Evolutionary conservation across 2,329 filamentous ascomycete species (phyloP), one percentile per base, ranked within the genome.

Genomic region (Biscogniauxia marginata): DNA sequence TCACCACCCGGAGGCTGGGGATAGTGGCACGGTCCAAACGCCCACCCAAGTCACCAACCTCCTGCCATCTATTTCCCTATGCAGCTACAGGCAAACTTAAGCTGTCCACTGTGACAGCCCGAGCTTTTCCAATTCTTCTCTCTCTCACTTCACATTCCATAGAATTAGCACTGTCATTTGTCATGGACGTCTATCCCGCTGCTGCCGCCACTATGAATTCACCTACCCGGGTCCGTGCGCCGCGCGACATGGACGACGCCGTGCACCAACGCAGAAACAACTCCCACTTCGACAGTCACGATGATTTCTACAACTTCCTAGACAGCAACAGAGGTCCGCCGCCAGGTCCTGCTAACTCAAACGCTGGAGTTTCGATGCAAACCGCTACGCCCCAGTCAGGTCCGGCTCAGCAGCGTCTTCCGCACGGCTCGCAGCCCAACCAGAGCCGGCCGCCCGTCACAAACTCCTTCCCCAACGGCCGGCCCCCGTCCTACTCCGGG

Each of bases 251-350:
- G 7, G 51, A 53, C 20, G 59, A 63, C 45, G 39, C 23, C 13
- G 50, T 49, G 5, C 62, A 63, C 22, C 62, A 49, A 11, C 46
- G 60, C 25, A 39, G 60, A 24, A 58, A 59, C 54, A 54, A 57
- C 49, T 57, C 64, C 7, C 68, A 61, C 49, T 69, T 69, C 52
- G 65, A 65, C 49, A 69, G 60, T 50, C 65, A 70, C 61, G 66
- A 70, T 60, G 69, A 70, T 48, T 71, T 70, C 46, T 71, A 71
- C 60, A 61, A 65, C 45, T 71, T 70, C 43, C 61, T 70, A 16
- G 68, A 71, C 21, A 68, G 46, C 60, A 70, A 71, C 50, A 60
- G 65, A 49, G 63, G 60, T 22, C 23, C 56, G 49, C 23, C 56
- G 49, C 50, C 34, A 49, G 47, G 34, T 20, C 25, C 39, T 51